Evolutionary conservation across 2,329 filamentous ascomycete genomes (phyloP).

Genomic region (Chaetomium sp.): DNA sequence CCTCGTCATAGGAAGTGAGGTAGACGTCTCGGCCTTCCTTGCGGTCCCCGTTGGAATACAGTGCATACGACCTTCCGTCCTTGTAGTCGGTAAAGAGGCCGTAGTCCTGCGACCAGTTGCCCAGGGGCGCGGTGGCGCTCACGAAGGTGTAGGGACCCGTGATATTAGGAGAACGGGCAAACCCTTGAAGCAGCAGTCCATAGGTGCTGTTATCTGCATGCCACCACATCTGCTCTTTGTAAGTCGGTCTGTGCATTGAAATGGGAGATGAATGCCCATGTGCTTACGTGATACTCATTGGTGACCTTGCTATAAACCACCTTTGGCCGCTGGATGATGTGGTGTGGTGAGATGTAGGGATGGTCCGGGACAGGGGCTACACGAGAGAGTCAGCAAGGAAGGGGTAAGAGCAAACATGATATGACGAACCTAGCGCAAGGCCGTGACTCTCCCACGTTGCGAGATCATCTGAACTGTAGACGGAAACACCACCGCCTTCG

Average conservation of each 20-base stretch:
- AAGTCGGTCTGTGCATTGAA: slow-evolving; percentile 1
- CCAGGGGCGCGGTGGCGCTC: slow-evolving; percentile 54
- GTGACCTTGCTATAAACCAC: slow-evolving; percentile 59
- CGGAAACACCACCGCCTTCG: slow-evolving; percentile 62
- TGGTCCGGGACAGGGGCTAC: slow-evolving; percentile 56
- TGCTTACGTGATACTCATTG: slow-evolving; percentile 57
- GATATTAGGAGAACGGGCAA: slow-evolving; percentile 53
- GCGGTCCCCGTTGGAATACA: slow-evolving; percentile 60
- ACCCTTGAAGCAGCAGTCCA: slow-evolving; percentile 56
- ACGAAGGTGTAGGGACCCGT: slow-evolving; percentile 55
- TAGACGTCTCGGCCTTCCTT: slow-evolving; percentile 57
- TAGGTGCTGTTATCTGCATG: slow-evolving; percentile 60
- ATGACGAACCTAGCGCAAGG: slow-evolving; percentile 52
- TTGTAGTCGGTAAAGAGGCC: slow-evolving; percentile 61
- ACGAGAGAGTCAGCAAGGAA: not conserved
- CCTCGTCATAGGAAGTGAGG: slow-evolving; percentile 53
- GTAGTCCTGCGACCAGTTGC: slow-evolving; percentile 63
- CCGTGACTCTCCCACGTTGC: slow-evolving; percentile 62
- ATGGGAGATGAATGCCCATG: not conserved
- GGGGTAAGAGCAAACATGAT: not conserved
- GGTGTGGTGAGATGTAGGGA: slow-evolving; percentile 55
- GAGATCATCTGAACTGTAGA: slow-evolving; percentile 63
- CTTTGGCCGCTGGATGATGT: slow-evolving; percentile 64
- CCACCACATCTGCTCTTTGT: slow-evolving; percentile 47
- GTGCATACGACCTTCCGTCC: slow-evolving; percentile 54